Base-by-base conservation (phyloP, 768 basidiomycete species). In the Suillus placidus region DNA sequence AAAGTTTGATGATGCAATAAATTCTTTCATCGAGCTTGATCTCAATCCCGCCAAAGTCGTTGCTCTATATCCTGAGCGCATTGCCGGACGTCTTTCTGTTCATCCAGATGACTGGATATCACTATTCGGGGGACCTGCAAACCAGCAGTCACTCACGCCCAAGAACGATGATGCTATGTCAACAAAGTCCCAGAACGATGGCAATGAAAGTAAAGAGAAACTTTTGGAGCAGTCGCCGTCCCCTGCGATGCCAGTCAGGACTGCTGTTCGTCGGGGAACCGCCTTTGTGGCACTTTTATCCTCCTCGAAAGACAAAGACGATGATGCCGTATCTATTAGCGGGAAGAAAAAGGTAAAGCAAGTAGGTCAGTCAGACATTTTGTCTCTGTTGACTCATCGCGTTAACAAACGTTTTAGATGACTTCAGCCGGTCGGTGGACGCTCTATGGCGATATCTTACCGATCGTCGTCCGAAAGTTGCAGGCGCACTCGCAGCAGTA, bases 31-130 rank as follows among this genome's bases (percentile, higher is more conserved):
- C 57, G 87, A 91, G 49, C 88, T 97, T 49, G 91, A 98, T 69
- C 82, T 95, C 69, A 96, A 96, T 71, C 97, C 97, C 0, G 94
- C 96, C 0, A 94, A 95, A 72, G 93, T 99, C 4, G 84, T 99
- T 26, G 91, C 95, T 2, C 80, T 99, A 7, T 99, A 94, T 76
- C 92, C 94, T 0, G 87, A 91, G 42, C 81, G 82, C 14, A 85
- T 99, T 4, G 85, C 94, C 1, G 97, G 97, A 7, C 83, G 92
- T 38, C 77, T 98, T 9, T 81, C 88, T 6, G 85, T 91, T 0
- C 85, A 88, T 13, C 84, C 79, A 52, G 88, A 89, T 1, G 79
- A 82, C 8, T 95, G 94, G 92, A 89, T 97, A 72, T 80, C 84
- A 6, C 78, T 96, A 4, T 97, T 93, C 73, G 96, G 94, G 6